Evolutionary conservation across 2,329 filamentous ascomycete species (phyloP).

Genomic region (Pseudogymnoascus sp.): DNA sequence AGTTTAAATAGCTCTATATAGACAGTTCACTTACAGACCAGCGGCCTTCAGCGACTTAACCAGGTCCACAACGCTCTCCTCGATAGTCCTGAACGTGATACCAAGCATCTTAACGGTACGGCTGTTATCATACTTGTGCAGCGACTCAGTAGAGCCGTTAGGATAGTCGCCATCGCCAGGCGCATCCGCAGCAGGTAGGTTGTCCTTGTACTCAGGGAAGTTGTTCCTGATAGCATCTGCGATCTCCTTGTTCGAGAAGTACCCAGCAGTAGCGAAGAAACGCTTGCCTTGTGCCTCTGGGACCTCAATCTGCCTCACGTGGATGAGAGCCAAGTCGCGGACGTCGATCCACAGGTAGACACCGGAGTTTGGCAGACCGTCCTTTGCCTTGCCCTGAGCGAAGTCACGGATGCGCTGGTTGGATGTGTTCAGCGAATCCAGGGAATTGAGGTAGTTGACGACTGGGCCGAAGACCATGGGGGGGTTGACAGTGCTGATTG

Average conservation of each 20-base stretch:
- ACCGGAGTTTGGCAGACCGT: conserved; percentile 47
- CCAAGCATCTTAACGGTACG: conserved; percentile 48
- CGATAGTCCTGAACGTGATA: conserved; percentile 48
- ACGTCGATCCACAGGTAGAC: conserved; percentile 53
- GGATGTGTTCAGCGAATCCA: conserved; percentile 62
- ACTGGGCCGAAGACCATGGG: conserved; percentile 56
- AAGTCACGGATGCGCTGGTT: conserved; percentile 59
- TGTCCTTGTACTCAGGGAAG: conserved; percentile 43
- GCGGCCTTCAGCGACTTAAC: conserved; percentile 34
- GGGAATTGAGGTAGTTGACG: conserved; percentile 51
- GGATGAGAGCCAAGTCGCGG: conserved; percentile 52
- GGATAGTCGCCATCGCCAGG: conserved; percentile 27
- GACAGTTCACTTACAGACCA: conserved; percentile 7
- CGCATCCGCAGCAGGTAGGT: conserved; percentile 37
- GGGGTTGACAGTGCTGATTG: conserved; percentile 51
- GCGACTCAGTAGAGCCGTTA: conserved; percentile 29
- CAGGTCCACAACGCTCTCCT: conserved; percentile 51
- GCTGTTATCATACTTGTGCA: conserved; percentile 48
- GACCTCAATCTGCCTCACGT: conserved; percentile 50
- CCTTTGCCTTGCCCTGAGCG: conserved; percentile 52
- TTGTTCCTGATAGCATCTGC: conserved; percentile 45
- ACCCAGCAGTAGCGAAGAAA: conserved; percentile 53
- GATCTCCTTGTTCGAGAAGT: conserved; percentile 53
- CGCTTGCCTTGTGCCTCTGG: conserved; percentile 50
- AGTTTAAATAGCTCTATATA: background rate